phyloP scores from a whole-genome alignment of 345 rosid genomes.

The Citrus inodora region DNA sequence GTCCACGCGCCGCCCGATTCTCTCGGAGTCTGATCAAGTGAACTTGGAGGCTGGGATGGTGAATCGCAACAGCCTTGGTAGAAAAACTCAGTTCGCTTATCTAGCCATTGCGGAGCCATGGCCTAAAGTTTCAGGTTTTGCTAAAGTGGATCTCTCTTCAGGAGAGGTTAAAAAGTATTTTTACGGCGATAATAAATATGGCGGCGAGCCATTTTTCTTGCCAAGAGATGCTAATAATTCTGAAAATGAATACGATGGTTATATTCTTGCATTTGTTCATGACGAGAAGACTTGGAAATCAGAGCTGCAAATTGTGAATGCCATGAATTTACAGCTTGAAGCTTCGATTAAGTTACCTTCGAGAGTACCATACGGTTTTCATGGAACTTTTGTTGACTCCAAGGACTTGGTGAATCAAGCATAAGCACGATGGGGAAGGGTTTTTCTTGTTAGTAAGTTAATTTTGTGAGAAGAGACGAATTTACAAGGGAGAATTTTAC shows the following conservation, averaged over 20 bases:
- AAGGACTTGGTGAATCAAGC: constrained; percentile 67
- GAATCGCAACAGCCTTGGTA: constrained; percentile 68
- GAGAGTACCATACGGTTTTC: constrained; percentile 94
- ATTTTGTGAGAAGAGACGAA: background rate
- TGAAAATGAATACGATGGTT: constrained; percentile 79
- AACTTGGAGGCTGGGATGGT: constrained; percentile 99
- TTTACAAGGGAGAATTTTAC: constrained; percentile 27
- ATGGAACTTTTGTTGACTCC: constrained; percentile 79
- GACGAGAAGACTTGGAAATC: constrained; percentile 79
- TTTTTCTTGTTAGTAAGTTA: background rate
- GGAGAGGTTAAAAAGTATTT: constrained; percentile 60
- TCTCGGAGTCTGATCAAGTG: constrained; percentile 53
- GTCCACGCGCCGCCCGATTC: constrained; percentile 65
- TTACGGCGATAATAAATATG: constrained; percentile 66
- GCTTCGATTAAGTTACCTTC: constrained; percentile 79
- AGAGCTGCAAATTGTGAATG: constrained; percentile 79
- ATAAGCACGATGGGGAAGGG: constrained; percentile 1
- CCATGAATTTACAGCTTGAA: constrained; percentile 55
- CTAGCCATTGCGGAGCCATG: constrained; percentile 93
- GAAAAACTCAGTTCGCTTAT: constrained; percentile 70
- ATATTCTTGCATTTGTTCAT: constrained; percentile 72
- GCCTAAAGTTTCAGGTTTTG: constrained; percentile 93
- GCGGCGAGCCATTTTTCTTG: constrained; percentile 88
- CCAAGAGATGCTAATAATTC: constrained; percentile 32
- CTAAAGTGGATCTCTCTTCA: constrained; percentile 73